Percentiles rank a stretch among this genome's conserved stretches.
Evolutionary conservation across 257 asterid genomes (phyloP).

Genomic region (Plantago ovata): DNA sequence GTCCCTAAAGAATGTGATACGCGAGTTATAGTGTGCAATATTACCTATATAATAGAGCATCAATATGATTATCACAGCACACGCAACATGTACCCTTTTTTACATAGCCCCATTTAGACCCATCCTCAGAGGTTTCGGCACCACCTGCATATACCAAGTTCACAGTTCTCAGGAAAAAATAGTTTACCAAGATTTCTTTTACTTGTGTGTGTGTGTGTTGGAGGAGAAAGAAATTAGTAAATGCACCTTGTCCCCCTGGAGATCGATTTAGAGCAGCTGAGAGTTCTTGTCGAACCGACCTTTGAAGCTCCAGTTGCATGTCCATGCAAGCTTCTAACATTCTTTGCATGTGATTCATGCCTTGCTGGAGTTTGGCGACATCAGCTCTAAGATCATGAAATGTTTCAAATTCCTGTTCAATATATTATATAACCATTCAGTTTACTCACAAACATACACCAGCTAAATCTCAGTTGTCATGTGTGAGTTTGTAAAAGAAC

Average conservation of each 20-base stretch:
- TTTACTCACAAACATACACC: background rate
- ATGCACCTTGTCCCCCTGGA: constrained; percentile 68
- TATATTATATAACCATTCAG: constrained; percentile 7
- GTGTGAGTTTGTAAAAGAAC: background rate
- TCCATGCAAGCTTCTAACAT: constrained; percentile 99
- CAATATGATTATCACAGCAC: constrained; percentile 90
- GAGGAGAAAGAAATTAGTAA: no score
- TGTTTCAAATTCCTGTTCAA: constrained; percentile 76
- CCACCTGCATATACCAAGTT: constrained; percentile 35
- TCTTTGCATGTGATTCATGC: constrained; percentile 96
- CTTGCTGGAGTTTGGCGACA: constrained; percentile 82
- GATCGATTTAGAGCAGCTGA: constrained; percentile 92
- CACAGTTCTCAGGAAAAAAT: background rate
- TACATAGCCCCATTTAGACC: constrained; percentile 78
- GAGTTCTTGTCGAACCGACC: constrained; percentile 93
- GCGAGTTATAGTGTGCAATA: background rate
- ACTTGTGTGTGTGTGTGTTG: no score
- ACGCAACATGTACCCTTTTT: constrained; percentile 96
- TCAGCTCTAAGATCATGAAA: constrained; percentile 79
- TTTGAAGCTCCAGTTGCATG: constrained; percentile 97
- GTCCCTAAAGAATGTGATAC: background rate
- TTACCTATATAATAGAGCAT: constrained; percentile 90
- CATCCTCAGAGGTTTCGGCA: constrained; percentile 71
- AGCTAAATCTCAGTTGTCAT: background rate
- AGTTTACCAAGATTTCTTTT: constrained; percentile 3